Base-by-base conservation (phyloP, 495 filamentous ascomycete genomes). In the Xylaria intraflava region DNA sequence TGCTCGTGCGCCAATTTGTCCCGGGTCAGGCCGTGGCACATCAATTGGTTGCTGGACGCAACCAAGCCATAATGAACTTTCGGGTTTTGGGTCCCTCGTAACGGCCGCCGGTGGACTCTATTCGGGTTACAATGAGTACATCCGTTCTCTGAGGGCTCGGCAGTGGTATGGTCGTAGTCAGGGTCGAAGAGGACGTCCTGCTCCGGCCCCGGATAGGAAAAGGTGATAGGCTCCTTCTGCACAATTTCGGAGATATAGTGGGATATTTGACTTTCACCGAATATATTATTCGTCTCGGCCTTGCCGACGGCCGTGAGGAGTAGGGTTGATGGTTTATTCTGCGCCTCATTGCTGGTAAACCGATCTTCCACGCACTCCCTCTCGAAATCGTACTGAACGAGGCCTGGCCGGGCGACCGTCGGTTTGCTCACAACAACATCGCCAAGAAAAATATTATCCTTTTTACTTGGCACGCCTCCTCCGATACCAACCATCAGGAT, bases 51-150 rank as follows among this genome's bases (percentile, higher is more conserved):
- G 10, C 39, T 17, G 10, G 39, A 42, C 9, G 39, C 39, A 24
- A 42, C 24, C 39, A 44, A 3, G 1, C 68, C 68, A 41, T 64
- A 66, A 36, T 69, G 71, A 52, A 75, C 22, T 16, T 1, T 17
- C 0, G 35, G 35, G 6, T 12, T 11, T 3, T n/a, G 19, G n/a
- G 3, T 26, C 9, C 26, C 20, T 14, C 46, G 46, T 11, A 22
- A 20, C 33, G 14, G 12, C 16, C 46, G 20, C 2, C 19, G 20
- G 4, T 17, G 31, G 20, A 24, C 17, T 7, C 7, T 23, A 12
- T 27, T 6, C 7, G 20, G 31, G 46, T 49, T 6, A 16, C 46
- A 49, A 6, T 49, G 6, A 19, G n/a, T 11, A 30, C 46, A 49
- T 20, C 26, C 26, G 26, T 11, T 7, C 1, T 46, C 24, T 30